These are phyloP conservation scores for Theileria orientalis DNA, from an alignment of 169 alveolate genomes.

Conservation along the genomic window DNA sequence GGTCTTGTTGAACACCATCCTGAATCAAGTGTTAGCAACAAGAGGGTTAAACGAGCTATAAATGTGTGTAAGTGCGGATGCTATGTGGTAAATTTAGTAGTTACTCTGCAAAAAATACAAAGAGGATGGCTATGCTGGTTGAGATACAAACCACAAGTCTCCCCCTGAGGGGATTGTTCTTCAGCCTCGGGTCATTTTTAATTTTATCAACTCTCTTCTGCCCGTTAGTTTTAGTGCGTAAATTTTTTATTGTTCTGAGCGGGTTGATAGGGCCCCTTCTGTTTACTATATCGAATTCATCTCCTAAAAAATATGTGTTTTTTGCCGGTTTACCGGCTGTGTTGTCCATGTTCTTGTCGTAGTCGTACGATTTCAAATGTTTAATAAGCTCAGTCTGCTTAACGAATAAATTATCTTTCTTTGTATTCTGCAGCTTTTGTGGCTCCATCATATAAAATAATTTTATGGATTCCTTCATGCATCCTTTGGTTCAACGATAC, in stretches of 20 bases:
- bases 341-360: too few relatives aligned
- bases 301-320: too few relatives aligned
- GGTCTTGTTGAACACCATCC: slow-evolving; percentile 71
- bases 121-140: slow-evolving; percentile 46
- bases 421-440: too few relatives aligned
- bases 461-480: too few relatives aligned
- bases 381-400: neutral
- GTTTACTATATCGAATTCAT: slow-evolving; percentile 41
- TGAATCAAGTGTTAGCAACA: too few relatives aligned
- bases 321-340: too few relatives aligned
- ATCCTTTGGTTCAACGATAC: too few relatives aligned
- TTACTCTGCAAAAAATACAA: slow-evolving; percentile 65
- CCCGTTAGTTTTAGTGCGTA: neutral
- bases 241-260: neutral
- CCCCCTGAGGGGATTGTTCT: slow-evolving; percentile 68
- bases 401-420: too few relatives aligned
- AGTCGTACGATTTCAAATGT: neutral
- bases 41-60: neutral
- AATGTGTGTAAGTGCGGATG: neutral
- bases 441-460: too few relatives aligned
- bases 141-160: slow-evolving; percentile 59
- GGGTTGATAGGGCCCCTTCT: slow-evolving; percentile 66
- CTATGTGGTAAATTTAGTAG: neutral
- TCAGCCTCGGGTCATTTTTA: slow-evolving; percentile 60
- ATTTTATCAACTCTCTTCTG: slow-evolving; percentile 6